Conservation (phyloP, 805 yeast genomes). For the Yamadazyma phyllophila region DNA sequence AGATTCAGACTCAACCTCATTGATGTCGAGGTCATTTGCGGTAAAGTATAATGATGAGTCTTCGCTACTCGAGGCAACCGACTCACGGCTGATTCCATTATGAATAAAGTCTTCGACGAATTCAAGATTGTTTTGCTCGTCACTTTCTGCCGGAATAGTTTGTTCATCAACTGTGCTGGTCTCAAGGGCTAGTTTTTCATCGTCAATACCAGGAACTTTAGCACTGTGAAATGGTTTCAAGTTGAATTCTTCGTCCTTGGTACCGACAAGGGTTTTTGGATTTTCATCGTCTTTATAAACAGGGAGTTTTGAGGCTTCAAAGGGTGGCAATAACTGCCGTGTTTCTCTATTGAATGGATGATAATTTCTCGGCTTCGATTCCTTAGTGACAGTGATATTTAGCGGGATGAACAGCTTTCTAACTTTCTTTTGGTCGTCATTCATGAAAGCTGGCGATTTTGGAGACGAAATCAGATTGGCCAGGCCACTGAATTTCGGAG, state of each 20-base stretch:
- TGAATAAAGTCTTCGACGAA: background rate
- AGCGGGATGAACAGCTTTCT: slow-evolving; percentile 20
- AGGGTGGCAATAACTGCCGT: slow-evolving; percentile 15
- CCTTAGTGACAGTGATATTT: slow-evolving; percentile 15
- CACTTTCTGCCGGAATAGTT: background rate
- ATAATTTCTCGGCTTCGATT: slow-evolving; percentile 14
- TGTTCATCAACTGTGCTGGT: background rate
- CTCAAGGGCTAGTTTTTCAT: background rate
- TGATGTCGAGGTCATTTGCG: slow-evolving; percentile 6
- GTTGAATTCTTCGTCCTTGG: slow-evolving; percentile 4
- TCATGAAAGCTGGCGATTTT: background rate
- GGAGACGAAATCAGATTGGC: background rate
- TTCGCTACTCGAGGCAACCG: background rate
- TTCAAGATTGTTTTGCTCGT: background rate
- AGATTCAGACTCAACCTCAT: background rate
- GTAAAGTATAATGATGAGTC: slow-evolving; percentile 11
- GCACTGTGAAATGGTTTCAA: slow-evolving; percentile 14
- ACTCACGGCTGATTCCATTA: background rate
- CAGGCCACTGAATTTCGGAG: slow-evolving; percentile 4
- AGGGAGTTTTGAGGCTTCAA: slow-evolving; percentile 3
- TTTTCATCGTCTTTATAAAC: background rate
- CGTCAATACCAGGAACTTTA: slow-evolving; percentile 6
- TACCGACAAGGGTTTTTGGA: too few relatives aligned
- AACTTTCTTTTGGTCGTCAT: slow-evolving; percentile 5
- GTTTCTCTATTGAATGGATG: slow-evolving; percentile 5